Evolutionary conservation across 2,329 filamentous ascomycete species (phyloP), one percentile per base, ranked within the genome.

Genomic region (Simplicillium aogashimaense): DNA sequence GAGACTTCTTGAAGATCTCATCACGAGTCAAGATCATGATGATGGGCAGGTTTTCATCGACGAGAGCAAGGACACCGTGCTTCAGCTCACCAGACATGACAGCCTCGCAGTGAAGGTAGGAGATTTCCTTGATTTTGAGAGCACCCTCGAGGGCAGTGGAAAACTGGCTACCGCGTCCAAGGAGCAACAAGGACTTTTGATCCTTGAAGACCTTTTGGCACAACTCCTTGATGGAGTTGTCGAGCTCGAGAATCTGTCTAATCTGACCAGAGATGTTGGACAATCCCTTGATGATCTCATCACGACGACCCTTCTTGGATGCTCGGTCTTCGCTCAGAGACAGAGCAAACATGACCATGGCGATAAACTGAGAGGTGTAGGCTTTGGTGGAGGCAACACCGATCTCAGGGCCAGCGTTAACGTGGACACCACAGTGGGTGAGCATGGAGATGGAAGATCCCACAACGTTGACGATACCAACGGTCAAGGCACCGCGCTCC

Each of bases 21-120:
- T 98, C 92, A 45, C 92, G 85, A 40, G 92, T 98, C 46, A 98
- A 75, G 58, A 98, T 97, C 92, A 98, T 98, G 66, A 98, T 95
- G 63, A 98, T 98, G 47, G 92, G 92, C 30, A 98, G 79, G 67
- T 95, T 90, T 76, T 98, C 92, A 56, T 98, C 92, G 44, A 98
- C 92, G 47, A 98, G 76, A 39, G 92, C 92, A 59, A 98, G 73
- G 39, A 98, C 92, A 74, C 92, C 92, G 66, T 98, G 92, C 79
- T 98, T 98, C 55, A 98, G 78, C 70, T 98, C 92, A 66, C 92
- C 92, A 49, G 92, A 97, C 92, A 98, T 98, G 72, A 98, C 92
- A 54, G 92, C 92, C 71, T 98, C 92, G 66, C 92, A 98, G 68
- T 98, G 92, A 44, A 98, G 85, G 67, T 98, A 98, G 14, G 90